Conservation (phyloP, 139 green algal species). For the Micractinium conductrix region DNA sequence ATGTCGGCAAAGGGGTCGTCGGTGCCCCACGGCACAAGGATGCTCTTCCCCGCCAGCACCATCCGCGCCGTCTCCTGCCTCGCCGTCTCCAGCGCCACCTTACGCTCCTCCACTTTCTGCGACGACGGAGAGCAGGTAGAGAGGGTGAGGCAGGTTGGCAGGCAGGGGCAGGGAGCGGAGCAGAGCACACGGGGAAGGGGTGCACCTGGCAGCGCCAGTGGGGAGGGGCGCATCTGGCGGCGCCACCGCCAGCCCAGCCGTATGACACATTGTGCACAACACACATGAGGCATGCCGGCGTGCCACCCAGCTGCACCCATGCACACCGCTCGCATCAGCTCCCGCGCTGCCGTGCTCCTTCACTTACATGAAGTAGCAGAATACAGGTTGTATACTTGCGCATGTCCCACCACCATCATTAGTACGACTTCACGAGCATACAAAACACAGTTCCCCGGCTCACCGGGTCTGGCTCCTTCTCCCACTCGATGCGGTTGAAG, state of each 20-base stretch:
- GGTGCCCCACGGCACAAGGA: conserved; percentile 40
- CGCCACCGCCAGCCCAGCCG: too few species aligned
- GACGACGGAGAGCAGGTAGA: background rate
- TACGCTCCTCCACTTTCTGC: conserved; percentile 35
- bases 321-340: too few species aligned
- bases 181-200: too few species aligned
- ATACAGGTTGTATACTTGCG: too few species aligned
- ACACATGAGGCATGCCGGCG: too few species aligned
- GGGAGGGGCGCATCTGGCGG: too few species aligned
- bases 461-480: conserved; percentile 12
- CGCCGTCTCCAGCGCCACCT: conserved; percentile 35
- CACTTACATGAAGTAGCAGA: too few species aligned
- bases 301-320: too few species aligned
- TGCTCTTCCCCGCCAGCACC: conserved; percentile 52
- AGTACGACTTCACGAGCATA: background rate
- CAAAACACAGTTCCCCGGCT: background rate
- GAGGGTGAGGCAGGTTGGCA: background rate
- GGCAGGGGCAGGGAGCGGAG: background rate
- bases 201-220: too few species aligned
- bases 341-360: too few species aligned
- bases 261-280: too few species aligned
- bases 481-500: conserved; percentile 47
- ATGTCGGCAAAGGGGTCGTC: conserved; percentile 77
- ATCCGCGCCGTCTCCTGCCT: conserved; percentile 49
- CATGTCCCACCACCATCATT: too few species aligned